These are phyloP conservation scores for Penicillium concentricum DNA, from an alignment of 2,329 filamentous ascomycete genomes.

Conservation along the genomic window DNA sequence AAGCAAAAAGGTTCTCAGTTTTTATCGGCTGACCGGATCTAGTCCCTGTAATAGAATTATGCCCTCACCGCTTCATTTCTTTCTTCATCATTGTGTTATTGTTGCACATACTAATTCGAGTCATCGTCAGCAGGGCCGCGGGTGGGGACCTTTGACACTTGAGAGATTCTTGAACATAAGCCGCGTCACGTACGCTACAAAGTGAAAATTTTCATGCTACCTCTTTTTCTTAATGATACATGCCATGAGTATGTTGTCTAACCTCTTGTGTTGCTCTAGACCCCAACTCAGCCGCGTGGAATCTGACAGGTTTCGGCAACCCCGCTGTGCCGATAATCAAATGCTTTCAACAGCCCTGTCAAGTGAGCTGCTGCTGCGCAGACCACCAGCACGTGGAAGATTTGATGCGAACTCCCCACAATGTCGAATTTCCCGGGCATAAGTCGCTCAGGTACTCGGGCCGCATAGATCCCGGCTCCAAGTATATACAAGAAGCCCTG, in stretches of 20 bases:
- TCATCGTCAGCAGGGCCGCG: conserved; percentile 20
- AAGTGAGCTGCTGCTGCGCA: conserved; percentile 79
- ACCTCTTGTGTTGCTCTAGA: conserved; percentile 14
- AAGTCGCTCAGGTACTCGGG: conserved; percentile 78
- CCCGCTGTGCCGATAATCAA: conserved; percentile 75
- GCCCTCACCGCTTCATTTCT: conserved; percentile 16
- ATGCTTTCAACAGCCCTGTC: conserved; percentile 75
- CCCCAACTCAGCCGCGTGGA: conserved; percentile 21
- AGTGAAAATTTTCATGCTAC: conserved; percentile 20
- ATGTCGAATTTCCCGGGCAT: conserved; percentile 81
- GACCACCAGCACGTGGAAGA: conserved; percentile 89
- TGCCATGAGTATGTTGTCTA: conserved; percentile 26
- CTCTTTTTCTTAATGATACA: conserved; percentile 1
- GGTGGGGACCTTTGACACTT: conserved; percentile 7
- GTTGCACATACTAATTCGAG: conserved; percentile 25
- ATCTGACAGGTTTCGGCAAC: conserved; percentile 53
- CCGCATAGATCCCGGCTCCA: conserved; percentile 81
- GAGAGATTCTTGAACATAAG: conserved; percentile 2
- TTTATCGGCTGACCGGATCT: conserved; percentile 27
- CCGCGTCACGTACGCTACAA: conserved; percentile 6
- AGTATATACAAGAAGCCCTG: conserved; percentile 83
- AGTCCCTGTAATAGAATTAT: conserved; percentile 8
- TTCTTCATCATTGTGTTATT: conserved; percentile 22
- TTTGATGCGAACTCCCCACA: conserved; percentile 89
- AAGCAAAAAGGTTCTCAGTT: conserved; percentile 6